These are phyloP conservation scores for Globisporangium barbulae DNA, from an alignment of 352 stramenopile species.

Conservation along the genomic window DNA sequence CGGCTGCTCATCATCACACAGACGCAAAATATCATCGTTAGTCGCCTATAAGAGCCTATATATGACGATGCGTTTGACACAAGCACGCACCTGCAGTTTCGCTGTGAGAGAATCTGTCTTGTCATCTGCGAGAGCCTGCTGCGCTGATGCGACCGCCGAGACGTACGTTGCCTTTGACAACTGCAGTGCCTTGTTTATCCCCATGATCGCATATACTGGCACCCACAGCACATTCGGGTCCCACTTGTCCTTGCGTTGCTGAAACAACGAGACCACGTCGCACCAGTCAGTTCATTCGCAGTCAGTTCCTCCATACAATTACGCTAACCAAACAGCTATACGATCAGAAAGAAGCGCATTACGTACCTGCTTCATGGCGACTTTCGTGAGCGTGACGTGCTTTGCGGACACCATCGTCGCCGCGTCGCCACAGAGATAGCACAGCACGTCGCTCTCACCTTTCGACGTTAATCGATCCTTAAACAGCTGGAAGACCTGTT, in stretches of 20 bases:
- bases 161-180: constrained; percentile 31
- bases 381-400: constrained; percentile 13
- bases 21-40: neutral
- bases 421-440: constrained; percentile 37
- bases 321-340: neutral
- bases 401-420: constrained; percentile 11
- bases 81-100: constrained; percentile 29
- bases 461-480: constrained; percentile 15
- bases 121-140: constrained; percentile 34
- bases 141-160: constrained; percentile 24
- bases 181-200: constrained; percentile 5
- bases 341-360: neutral
- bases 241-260: constrained; percentile 18
- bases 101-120: constrained; percentile 29
- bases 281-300: constrained; percentile 1
- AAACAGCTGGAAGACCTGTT: constrained; percentile 43
- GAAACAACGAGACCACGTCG: neutral
- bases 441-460: constrained; percentile 22
- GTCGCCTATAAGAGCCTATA: neutral
- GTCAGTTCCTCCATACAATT: neutral
- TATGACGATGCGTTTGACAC: neutral
- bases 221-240: constrained; percentile 26
- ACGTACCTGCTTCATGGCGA: constrained; percentile 29
- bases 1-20: constrained; percentile 1
- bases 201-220: constrained; percentile 26